Base-by-base conservation (phyloP, 2,329 filamentous ascomycete species). In the Ophiostoma sp. region DNA sequence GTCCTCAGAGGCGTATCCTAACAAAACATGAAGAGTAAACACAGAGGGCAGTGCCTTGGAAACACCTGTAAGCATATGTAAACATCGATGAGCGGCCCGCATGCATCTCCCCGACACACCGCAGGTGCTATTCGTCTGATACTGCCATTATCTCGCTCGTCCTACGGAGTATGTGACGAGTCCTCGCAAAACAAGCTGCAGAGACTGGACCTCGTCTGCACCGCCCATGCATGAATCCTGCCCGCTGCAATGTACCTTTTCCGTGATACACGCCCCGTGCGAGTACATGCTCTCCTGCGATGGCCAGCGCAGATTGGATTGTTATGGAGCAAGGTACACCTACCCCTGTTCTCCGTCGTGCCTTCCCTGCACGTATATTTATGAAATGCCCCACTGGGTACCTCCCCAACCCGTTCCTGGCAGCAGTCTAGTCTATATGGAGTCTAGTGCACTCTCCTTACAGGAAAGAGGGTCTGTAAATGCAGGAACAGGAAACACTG, bases 321-420 rank as follows among this genome's bases (percentile, higher is more conserved):
- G 27, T 27, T 27, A 27, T 2, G 27, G 27, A 27, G 27, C 27
- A 27, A 27, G 27, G 62, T 18, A 55, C 41, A 36, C 41, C 7
- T 64, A 64, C 62, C 62, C 62, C 62, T 64, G 62, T 44, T 16
- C 27, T 7, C 49, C 18, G 49, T 55, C 18, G n/a, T 27, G 49
- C n/a, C 49, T 55, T 55, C 49, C 49, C 49, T 55, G 49, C 49
- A 42, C 45, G 16, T 11, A 18, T 18, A 44, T 27, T 27, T 27
- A 27, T 45, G 38, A 64, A 2, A 2, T 11, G 8, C 41, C 41
- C 62, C 62, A 64, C 62, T 27, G 8, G 14, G 2, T 5, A 6
- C n/a, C 62, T 12, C 62, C 36, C 44, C 40, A 27, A n/a, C 62
- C 40, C 41, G 40, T 55, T 55, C 36, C 36, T 64, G 62, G 62